Evolutionary conservation across 345 rosid genomes (phyloP).

Genomic region (Hirschfeldia incana): DNA sequence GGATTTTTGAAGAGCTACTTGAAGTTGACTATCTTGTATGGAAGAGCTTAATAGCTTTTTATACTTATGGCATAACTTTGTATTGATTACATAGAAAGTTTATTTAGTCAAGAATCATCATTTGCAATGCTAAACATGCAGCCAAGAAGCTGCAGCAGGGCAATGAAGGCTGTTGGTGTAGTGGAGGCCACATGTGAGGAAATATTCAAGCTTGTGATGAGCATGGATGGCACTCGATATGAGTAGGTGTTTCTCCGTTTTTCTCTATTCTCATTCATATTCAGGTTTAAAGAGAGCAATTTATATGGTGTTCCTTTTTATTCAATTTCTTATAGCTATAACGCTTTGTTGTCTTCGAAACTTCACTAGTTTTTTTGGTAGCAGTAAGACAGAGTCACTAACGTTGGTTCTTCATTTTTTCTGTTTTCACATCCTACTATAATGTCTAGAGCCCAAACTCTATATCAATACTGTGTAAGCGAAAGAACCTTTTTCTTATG

Average conservation of each 20-base stretch:
- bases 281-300: not conserved
- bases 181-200: constrained; percentile 98
- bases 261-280: constrained; percentile 12
- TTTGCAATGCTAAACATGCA: constrained; percentile 44
- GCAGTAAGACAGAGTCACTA: not conserved
- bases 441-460: not conserved
- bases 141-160: constrained; percentile 99
- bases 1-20: constrained; percentile 98
- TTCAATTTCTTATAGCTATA: not conserved
- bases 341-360: constrained; percentile 3
- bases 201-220: constrained; percentile 96
- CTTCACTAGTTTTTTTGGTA: not conserved
- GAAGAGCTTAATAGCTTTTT: constrained; percentile 29
- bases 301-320: not conserved
- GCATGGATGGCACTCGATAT: constrained; percentile 98
- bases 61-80: constrained; percentile 17
- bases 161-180: constrained; percentile 99
- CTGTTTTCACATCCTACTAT: not conserved
- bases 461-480: not conserved
- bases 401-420: not conserved
- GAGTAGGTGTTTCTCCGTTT: constrained; percentile 73
- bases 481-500: constrained; percentile 12
- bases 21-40: constrained; percentile 99
- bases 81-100: constrained; percentile 17
- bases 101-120: constrained; percentile 30